Evolutionary conservation across 2,329 filamentous ascomycete species (phyloP).

Genomic region (Colletotrichum melonis): DNA sequence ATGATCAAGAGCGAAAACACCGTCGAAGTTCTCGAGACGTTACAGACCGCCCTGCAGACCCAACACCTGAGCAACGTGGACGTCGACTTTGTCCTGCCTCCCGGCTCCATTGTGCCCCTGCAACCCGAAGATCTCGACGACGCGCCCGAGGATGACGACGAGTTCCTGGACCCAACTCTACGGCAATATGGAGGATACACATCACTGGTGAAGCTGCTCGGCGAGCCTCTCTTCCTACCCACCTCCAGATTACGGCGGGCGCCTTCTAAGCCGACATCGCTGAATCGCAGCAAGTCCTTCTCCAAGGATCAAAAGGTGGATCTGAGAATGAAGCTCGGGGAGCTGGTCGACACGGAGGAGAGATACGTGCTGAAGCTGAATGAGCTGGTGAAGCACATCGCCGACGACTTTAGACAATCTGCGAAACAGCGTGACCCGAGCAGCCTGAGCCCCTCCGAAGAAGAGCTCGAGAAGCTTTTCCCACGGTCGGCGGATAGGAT

Average conservation of each 20-base stretch:
- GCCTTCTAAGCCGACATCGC: slow-evolving; percentile 84
- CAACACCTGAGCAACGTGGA: slow-evolving; percentile 89
- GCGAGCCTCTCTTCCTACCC: slow-evolving; percentile 86
- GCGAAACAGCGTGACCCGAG: slow-evolving; percentile 67
- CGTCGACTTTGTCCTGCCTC: slow-evolving; percentile 85
- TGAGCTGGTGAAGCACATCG: slow-evolving; percentile 84
- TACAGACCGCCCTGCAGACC: slow-evolving; percentile 82
- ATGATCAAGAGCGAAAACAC: slow-evolving; percentile 87
- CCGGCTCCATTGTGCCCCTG: slow-evolving; percentile 77
- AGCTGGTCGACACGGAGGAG: slow-evolving; percentile 93
- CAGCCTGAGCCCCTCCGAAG: slow-evolving; percentile 77
- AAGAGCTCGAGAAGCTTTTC: slow-evolving; percentile 82
- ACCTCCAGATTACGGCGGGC: slow-evolving; percentile 87
- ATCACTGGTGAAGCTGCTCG: slow-evolving; percentile 80
- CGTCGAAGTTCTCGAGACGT: slow-evolving; percentile 75
- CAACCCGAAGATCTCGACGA: slow-evolving; percentile 70
- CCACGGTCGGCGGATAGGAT: slow-evolving; percentile 85
- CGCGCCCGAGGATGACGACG: slow-evolving; percentile 71
- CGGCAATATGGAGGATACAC: slow-evolving; percentile 83
- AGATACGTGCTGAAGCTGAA: slow-evolving; percentile 91
- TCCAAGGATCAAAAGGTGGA: slow-evolving; percentile 85
- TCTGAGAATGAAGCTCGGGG: slow-evolving; percentile 87
- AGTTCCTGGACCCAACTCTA: slow-evolving; percentile 71
- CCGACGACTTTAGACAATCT: slow-evolving; percentile 80
- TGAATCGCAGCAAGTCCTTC: slow-evolving; percentile 83